Conservation (phyloP, 441 rosid genomes). For the Erodium trifolium region DNA sequence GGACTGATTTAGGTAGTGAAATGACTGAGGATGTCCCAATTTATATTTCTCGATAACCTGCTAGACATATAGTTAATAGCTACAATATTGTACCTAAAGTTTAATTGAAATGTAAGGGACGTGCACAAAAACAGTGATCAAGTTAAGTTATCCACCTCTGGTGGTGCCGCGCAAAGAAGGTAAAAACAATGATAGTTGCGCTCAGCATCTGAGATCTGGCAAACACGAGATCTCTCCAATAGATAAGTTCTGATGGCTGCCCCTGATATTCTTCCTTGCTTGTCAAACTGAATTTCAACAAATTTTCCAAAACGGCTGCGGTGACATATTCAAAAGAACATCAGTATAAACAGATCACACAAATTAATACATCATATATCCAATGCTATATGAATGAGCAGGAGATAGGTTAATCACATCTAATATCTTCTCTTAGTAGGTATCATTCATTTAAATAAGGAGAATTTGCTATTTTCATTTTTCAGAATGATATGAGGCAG, state of each 20-base stretch:
- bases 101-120: constrained; percentile 1
- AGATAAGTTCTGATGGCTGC: constrained; percentile 89
- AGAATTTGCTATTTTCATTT: too few species aligned
- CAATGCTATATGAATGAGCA: background rate
- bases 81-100: background rate
- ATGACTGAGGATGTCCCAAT: constrained; percentile 64
- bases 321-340: constrained; percentile 24
- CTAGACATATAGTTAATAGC: constrained; percentile 9
- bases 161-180: constrained; percentile 96
- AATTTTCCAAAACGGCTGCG: constrained; percentile 95
- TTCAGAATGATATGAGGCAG: background rate
- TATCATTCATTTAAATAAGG: too few species aligned
- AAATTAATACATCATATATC: background rate
- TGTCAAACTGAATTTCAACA: constrained; percentile 96
- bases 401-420: background rate
- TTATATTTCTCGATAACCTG: constrained; percentile 85
- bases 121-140: constrained; percentile 3
- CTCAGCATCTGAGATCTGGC: constrained; percentile 88
- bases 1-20: constrained; percentile 92
- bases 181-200: constrained; percentile 96
- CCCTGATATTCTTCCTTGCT: constrained; percentile 95
- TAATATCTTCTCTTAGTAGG: too few species aligned
- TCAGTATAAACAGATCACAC: background rate
- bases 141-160: constrained; percentile 47
- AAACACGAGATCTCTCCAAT: constrained; percentile 91